phyloP scores from a whole-genome alignment of 1,284 basidiomycete species.

The Microstroma glucosiphilum region DNA sequence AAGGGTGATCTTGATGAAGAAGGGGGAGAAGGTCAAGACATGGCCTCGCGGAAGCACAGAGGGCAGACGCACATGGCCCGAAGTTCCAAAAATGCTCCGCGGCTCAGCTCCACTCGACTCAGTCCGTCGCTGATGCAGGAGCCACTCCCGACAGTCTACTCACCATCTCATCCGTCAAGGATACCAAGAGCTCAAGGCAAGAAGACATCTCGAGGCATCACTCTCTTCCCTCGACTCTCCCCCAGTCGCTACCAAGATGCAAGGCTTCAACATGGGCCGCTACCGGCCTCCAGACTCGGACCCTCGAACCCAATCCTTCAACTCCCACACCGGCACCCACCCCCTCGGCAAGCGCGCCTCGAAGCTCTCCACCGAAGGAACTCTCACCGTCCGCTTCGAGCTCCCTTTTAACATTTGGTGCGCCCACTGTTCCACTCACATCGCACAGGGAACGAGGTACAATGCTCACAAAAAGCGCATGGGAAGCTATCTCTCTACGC shows the following conservation, averaged over 20 bases:
- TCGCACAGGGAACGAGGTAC: conserved; percentile 60
- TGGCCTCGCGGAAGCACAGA: no score
- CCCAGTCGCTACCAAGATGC: conserved; percentile 23
- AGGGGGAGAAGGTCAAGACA: no score
- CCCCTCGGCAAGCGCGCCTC: conserved; percentile 72
- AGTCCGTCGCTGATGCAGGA: no score
- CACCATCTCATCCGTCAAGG: no score
- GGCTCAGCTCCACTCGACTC: no score
- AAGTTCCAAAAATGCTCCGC: no score
- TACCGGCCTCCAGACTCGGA: conserved; percentile 35
- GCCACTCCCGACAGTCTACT: no score
- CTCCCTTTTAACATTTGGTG: conserved; percentile 98
- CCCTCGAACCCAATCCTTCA: conserved; percentile 21
- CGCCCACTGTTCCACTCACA: conserved; percentile 15
- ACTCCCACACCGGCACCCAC: conserved; percentile 14
- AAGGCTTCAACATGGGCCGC: conserved; percentile 47
- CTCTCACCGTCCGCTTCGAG: conserved; percentile 68
- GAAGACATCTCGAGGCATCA: no score
- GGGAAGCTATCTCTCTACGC: conserved; percentile 88
- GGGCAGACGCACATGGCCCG: no score
- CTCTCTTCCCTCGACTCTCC: no score
- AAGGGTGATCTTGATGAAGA: no score
- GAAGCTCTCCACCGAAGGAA: not conserved
- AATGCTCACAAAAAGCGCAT: conserved; percentile 97
- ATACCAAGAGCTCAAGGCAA: no score